phyloP scores from a whole-genome alignment of 2,329 filamentous ascomycete species.

The Aspergillus puulaauensis region DNA sequence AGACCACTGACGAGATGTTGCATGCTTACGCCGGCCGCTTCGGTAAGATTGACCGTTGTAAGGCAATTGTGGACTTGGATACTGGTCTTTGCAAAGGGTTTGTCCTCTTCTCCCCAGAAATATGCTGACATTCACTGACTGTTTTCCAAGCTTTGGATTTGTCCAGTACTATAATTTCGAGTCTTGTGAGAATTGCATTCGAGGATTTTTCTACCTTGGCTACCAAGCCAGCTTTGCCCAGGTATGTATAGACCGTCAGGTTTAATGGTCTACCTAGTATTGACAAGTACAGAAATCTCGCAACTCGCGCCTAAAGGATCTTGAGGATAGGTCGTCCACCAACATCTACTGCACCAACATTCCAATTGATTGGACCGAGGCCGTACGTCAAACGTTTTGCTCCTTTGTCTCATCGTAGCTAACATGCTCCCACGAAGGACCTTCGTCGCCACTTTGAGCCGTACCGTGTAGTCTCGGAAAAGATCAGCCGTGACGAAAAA shows the following conservation, averaged over 20 bases:
- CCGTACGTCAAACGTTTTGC: conserved; percentile 55
- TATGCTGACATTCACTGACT: conserved; percentile 20
- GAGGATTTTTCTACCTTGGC: conserved; percentile 87
- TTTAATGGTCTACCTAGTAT: neutral
- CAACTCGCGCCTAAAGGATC: conserved; percentile 95
- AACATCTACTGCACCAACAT: conserved; percentile 98
- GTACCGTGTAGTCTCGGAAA: conserved; percentile 77
- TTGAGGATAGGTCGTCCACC: conserved; percentile 84
- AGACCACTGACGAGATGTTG: conserved; percentile 89
- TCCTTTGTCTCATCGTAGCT: conserved; percentile 11
- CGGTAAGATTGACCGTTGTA: conserved; percentile 91
- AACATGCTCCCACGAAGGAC: conserved; percentile 52
- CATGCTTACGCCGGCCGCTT: conserved; percentile 81
- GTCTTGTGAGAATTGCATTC: conserved; percentile 93
- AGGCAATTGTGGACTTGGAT: conserved; percentile 95
- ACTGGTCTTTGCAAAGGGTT: conserved; percentile 96
- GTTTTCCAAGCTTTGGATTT: conserved; percentile 76
- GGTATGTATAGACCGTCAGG: conserved; percentile 46
- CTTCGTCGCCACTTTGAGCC: conserved; percentile 63
- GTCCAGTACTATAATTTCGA: conserved; percentile 88
- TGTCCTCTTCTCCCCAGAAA: conserved; percentile 30
- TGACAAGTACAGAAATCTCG: conserved; percentile 77
- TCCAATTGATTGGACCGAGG: conserved; percentile 86
- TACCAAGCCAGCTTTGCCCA: conserved; percentile 98
- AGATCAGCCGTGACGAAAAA: conserved; percentile 87